Percentiles rank a stretch among this genome's conserved stretches.
These are phyloP conservation scores for Komagataella ulmi DNA, from an alignment of 805 yeast species.

Conservation along the genomic window DNA sequence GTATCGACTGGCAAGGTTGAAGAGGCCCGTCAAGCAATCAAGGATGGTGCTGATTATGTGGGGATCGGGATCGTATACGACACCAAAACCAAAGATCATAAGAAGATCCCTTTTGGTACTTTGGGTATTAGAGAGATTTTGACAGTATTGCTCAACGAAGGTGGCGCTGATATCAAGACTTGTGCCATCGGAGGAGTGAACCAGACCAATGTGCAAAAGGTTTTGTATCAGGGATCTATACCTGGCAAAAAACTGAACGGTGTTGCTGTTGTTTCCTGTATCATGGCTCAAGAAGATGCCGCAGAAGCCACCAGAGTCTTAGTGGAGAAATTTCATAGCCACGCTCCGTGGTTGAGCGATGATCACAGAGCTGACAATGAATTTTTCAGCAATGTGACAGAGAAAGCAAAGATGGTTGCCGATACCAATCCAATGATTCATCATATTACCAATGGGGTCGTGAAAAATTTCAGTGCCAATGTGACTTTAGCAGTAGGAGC, in stretches of 20 bases:
- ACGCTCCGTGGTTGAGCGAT: constrained; percentile 13
- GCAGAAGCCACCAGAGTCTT: constrained; percentile 31
- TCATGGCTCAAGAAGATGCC: constrained; percentile 54
- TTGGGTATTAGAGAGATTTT: constrained; percentile 47
- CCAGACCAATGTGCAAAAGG: constrained; percentile 43
- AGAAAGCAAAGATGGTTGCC: neutral
- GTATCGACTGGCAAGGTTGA: constrained; percentile 51
- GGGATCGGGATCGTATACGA: constrained; percentile 75
- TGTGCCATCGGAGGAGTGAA: constrained; percentile 79
- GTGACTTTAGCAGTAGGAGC: constrained; percentile 75
- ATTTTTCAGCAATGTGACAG: neutral
- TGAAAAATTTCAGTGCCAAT: constrained; percentile 78
- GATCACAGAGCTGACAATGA: neutral
- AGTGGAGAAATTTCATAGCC: constrained; percentile 14
- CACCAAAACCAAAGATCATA: constrained; percentile 56
- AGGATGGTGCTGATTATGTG: constrained; percentile 52
- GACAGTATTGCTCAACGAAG: constrained; percentile 24
- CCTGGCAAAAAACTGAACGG: constrained; percentile 51
- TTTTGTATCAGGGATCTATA: constrained; percentile 33
- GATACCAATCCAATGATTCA: constrained; percentile 57
- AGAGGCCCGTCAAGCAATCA: constrained; percentile 40
- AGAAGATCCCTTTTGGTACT: constrained; percentile 52
- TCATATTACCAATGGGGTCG: constrained; percentile 84
- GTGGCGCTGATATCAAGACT: constrained; percentile 28
- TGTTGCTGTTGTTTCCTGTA: constrained; percentile 80